Percentiles rank a stretch among this genome's conserved stretches.
phyloP scores from a whole-genome alignment of 129 eudicot species.

The Centella asiatica region DNA sequence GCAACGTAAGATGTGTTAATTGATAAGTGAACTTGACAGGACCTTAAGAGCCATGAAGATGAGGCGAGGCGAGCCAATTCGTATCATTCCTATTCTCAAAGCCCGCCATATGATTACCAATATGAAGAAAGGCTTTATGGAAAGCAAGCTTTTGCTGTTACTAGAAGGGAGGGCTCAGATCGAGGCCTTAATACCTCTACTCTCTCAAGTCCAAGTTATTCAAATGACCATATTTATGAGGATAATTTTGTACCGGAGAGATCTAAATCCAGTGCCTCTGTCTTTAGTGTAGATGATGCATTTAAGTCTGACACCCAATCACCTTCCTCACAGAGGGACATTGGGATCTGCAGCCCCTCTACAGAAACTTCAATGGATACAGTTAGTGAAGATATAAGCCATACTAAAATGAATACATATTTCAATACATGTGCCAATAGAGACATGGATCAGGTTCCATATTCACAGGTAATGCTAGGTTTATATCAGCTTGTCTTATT shows the following conservation, averaged over 20 bases:
- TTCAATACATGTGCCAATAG: slow-evolving; percentile 20
- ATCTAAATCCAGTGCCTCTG: slow-evolving; percentile 53
- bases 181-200: slow-evolving; percentile 57
- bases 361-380: slow-evolving; percentile 36
- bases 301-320: slow-evolving; percentile 53
- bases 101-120: slow-evolving; percentile 98
- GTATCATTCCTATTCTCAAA: slow-evolving; percentile 94
- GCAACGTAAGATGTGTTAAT: slow-evolving; percentile 14
- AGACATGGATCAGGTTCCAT: slow-evolving; percentile 25
- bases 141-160: slow-evolving; percentile 61
- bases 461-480: slow-evolving; percentile 32
- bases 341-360: slow-evolving; percentile 48
- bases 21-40: slow-evolving; percentile 35
- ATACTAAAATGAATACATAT: slow-evolving; percentile 14
- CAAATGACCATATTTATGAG: slow-evolving; percentile 54
- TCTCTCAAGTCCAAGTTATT: slow-evolving; percentile 67
- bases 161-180: slow-evolving; percentile 89
- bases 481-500: neutral
- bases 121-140: slow-evolving; percentile 93
- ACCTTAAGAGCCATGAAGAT: slow-evolving; percentile 45
- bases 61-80: slow-evolving; percentile 95
- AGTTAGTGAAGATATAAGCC: slow-evolving; percentile 26
- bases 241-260: slow-evolving; percentile 74
- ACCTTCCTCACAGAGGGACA: slow-evolving; percentile 43
- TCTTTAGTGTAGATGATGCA: slow-evolving; percentile 60